Evolutionary conservation across 345 rosid species (phyloP).

Genomic region (Brassica juncea): DNA sequence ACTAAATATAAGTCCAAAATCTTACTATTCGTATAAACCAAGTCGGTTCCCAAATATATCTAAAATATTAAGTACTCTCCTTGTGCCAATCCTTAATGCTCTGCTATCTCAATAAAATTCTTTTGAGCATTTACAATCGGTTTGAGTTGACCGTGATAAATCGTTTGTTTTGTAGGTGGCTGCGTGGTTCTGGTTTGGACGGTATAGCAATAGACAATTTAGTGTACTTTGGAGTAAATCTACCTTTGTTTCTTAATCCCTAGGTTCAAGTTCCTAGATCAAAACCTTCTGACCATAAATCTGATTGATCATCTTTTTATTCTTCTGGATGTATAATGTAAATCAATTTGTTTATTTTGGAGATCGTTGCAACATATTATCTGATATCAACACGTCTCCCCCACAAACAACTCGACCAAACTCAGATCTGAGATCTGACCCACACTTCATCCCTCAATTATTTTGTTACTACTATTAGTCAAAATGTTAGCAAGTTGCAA

Average conservation of each 20-base stretch:
- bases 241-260: slow-evolving; percentile 78
- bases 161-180: slow-evolving; percentile 43
- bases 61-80: no score
- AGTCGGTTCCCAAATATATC: no score
- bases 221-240: slow-evolving; percentile 62
- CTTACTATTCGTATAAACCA: no score
- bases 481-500: not conserved
- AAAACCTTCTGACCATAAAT: slow-evolving; percentile 46
- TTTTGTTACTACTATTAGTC: not conserved
- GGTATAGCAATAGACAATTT: slow-evolving; percentile 60
- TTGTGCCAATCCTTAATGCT: no score
- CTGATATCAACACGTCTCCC: no score
- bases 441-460: not conserved
- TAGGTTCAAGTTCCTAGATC: slow-evolving; percentile 38
- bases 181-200: slow-evolving; percentile 83
- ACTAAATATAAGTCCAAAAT: no score
- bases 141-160: slow-evolving; percentile 27
- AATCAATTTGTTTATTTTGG: slow-evolving; percentile 2
- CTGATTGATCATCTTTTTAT: slow-evolving; percentile 42
- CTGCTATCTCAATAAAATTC: no score
- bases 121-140: no score
- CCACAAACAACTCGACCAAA: not conserved
- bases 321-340: slow-evolving; percentile 5
- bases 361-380: not conserved
- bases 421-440: not conserved